Evolutionary conservation across 345 rosid species (phyloP).

Genomic region (Cardamine chenopodiifolia): DNA sequence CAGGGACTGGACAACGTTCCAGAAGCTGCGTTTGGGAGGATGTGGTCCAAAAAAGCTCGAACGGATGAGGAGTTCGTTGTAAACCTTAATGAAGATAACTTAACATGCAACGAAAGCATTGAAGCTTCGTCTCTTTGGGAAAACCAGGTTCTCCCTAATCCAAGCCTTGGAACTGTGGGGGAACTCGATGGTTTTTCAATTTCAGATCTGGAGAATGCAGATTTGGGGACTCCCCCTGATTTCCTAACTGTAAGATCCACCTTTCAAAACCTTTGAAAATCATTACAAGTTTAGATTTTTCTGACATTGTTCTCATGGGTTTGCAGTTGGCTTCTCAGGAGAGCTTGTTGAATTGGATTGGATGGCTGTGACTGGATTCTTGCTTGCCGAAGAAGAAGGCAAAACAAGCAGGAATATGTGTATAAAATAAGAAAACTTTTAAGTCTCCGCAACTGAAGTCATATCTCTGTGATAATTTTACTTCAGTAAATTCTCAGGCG

Average conservation of each 20-base stretch:
- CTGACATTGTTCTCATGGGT: conserved; percentile 37
- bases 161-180: no score
- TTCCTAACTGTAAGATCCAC: conserved; percentile 59
- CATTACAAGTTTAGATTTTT: conserved; percentile 8
- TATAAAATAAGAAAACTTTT: conserved; percentile 23
- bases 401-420: conserved; percentile 15
- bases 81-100: conserved; percentile 52
- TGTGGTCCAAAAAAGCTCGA: conserved; percentile 73
- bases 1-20: conserved; percentile 41
- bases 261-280: not conserved
- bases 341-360: conserved; percentile 67
- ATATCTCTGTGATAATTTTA: conserved; percentile 32
- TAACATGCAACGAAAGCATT: conserved; percentile 50
- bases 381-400: not conserved
- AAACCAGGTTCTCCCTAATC: conserved; percentile 29
- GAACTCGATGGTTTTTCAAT: no score
- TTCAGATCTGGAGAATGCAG: conserved; percentile 60
- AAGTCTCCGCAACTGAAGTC: conserved; percentile 27
- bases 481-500: conserved; percentile 10
- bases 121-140: conserved; percentile 31
- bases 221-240: conserved; percentile 72
- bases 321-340: conserved; percentile 76
- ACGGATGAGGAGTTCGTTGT: conserved; percentile 43
- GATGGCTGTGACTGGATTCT: conserved; percentile 49
- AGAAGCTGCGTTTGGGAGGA: conserved; percentile 45